Evolutionary conservation across 805 yeast genomes (phyloP), one percentile per base, ranked within the genome.

Genomic region (Pichia eremophila): DNA sequence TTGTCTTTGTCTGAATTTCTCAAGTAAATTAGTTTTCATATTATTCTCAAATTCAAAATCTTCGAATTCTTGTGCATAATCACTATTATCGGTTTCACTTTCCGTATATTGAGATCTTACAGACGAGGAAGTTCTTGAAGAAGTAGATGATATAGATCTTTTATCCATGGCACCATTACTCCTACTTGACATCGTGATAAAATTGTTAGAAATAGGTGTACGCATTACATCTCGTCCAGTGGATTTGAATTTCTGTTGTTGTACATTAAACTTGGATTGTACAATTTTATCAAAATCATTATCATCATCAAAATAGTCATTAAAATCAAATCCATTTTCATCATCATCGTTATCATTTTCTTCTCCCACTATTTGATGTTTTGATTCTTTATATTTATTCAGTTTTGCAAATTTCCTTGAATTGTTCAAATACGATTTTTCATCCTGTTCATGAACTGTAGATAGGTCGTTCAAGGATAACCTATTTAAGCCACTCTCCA

Each of bases 41-140:
- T 34, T n/a, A 14, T 37, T 18, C 3, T 28, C 27, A 6, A 8
- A 40, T 19, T 50, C 55, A 27, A 55, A 44, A 18, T 52, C 58
- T 19, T 54, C 60, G 45, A 55, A 59, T 39, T 62, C 65, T 11
- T 55, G 60, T 1, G 59, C 62, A 39, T 62, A 63, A 42, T 63
- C 67, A 47, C 65, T 62, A 43, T 62, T 59, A 27, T 62, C 66
- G 0, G 65, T 56, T n/a, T 60, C 66, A 37, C 59, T 58, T 42
- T 62, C 65, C 28, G 59, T 47, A 37, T 48, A 55, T 17, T 52
- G 51, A 1, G 60, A 54, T 25, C 51, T 39, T 3, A 51, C 14
- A 7, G 49, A 47, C 8, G 51, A 46, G 19, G 54, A 48, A 7
- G 39, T 51, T 18, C 47, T 43, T 3, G 62, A 56, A 5, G 64